These are phyloP conservation scores for Tinospora cordifolia DNA, from an alignment of 164 flowering plant genomes.

Conservation along the genomic window DNA sequence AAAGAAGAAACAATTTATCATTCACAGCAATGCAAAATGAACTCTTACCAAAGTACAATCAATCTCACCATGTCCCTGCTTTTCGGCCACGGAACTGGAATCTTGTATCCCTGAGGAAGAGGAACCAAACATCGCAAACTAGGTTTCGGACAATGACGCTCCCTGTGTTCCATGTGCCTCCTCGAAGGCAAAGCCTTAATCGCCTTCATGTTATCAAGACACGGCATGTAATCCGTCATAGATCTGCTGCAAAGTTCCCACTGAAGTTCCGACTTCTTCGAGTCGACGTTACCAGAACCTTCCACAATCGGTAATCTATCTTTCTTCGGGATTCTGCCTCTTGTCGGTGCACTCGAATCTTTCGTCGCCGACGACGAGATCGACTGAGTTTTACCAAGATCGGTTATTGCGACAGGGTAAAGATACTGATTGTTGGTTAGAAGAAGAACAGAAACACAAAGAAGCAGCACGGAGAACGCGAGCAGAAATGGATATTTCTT, in stretches of 20 bases:
- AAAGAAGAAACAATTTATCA: neutral
- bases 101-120: conserved; percentile 57
- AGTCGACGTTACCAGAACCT: neutral
- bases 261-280: conserved; percentile 12
- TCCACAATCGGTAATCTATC: neutral
- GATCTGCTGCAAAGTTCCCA: conserved; percentile 53
- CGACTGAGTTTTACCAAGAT: conserved; percentile 17
- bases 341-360: neutral
- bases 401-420: conserved; percentile 13
- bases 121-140: conserved; percentile 64
- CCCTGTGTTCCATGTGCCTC: conserved; percentile 81
- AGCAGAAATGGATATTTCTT: conserved; percentile 54
- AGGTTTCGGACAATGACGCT: conserved; percentile 74
- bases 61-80: conserved; percentile 98
- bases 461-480: conserved; percentile 36
- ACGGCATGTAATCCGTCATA: conserved; percentile 75
- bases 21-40: conserved; percentile 7
- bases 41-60: conserved; percentile 52
- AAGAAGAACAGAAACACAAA: conserved; percentile 38
- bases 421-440: conserved; percentile 31
- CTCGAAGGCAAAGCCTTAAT: conserved; percentile 57
- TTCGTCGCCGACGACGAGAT: conserved; percentile 6
- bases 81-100: conserved; percentile 78
- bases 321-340: too few species aligned
- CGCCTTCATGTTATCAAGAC: conserved; percentile 71